These are phyloP conservation scores for Nymphaea thermarum DNA, from an alignment of 164 flowering plant genomes.

Conservation along the genomic window DNA sequence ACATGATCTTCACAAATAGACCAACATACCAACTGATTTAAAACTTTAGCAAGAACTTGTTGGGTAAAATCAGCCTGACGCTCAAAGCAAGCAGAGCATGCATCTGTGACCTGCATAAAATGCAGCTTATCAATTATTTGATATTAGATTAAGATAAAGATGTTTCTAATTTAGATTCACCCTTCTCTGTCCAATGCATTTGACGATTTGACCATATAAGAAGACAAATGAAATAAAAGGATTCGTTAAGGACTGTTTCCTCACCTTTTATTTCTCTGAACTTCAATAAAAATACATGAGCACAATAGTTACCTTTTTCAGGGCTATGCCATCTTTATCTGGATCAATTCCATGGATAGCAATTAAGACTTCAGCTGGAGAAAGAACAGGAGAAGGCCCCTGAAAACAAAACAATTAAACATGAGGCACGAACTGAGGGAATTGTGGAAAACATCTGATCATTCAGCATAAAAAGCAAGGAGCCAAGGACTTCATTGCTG, in stretches of 20 bases:
- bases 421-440: neutral
- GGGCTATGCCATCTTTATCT: constrained; percentile 81
- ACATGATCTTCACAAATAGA: neutral
- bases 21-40: constrained; percentile 79
- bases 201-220: too few species aligned
- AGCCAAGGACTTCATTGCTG: too few species aligned
- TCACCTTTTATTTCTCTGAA: neutral
- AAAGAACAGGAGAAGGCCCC: constrained; percentile 65
- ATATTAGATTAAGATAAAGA: too few species aligned
- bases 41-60: constrained; percentile 89
- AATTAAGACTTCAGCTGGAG: constrained; percentile 87
- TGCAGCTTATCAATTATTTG: neutral
- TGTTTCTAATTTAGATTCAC: too few species aligned
- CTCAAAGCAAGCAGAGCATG: constrained; percentile 96
- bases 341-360: constrained; percentile 95
- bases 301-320: constrained; percentile 52
- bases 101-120: constrained; percentile 82
- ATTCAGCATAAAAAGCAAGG: too few species aligned
- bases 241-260: too few species aligned
- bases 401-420: constrained; percentile 16
- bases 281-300: neutral
- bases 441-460: neutral
- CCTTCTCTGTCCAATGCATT: too few species aligned
- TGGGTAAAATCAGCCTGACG: constrained; percentile 75
- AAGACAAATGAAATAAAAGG: too few species aligned